Evolutionary conservation across 129 eudicot species (phyloP).

Genomic region (Arctium lappa): DNA sequence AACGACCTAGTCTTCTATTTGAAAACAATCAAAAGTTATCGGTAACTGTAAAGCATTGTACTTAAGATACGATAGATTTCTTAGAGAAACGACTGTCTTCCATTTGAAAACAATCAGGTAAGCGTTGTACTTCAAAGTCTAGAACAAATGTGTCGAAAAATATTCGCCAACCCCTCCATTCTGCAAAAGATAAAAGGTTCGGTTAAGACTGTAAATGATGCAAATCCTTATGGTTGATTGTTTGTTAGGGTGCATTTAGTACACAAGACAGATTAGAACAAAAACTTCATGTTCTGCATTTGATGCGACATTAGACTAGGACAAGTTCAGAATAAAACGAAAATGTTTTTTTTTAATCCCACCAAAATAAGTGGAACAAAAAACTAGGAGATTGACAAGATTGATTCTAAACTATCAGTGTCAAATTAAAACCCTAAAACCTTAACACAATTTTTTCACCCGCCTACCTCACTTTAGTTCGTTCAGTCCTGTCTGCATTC

Average conservation of each 20-base stretch:
- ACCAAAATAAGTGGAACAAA: background rate
- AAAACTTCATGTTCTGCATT: background rate
- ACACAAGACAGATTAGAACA: background rate
- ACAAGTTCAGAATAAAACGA: background rate
- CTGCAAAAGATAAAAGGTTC: background rate
- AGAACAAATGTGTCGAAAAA: background rate
- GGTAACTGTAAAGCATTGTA: background rate
- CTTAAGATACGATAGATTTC: background rate
- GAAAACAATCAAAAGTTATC: background rate
- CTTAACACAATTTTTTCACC: too few relatives aligned
- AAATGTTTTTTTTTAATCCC: background rate
- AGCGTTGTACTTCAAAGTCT: background rate
- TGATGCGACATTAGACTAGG: background rate
- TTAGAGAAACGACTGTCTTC: background rate
- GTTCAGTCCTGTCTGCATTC: too few relatives aligned
- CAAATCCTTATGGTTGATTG: background rate
- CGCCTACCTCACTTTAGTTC: too few relatives aligned
- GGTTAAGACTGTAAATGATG: background rate
- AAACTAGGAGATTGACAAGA: background rate
- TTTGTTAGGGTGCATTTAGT: background rate
- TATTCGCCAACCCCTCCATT: slow-evolving; percentile 7
- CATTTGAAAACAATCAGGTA: background rate
- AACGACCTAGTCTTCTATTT: background rate
- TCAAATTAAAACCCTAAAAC: too few relatives aligned
- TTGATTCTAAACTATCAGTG: background rate